A percentile compares a stretch with the other conserved stretches of the same genome.
Conservation (phyloP, 1,284 basidiomycete species). For the Cutaneotrichosporon sp. region DNA sequence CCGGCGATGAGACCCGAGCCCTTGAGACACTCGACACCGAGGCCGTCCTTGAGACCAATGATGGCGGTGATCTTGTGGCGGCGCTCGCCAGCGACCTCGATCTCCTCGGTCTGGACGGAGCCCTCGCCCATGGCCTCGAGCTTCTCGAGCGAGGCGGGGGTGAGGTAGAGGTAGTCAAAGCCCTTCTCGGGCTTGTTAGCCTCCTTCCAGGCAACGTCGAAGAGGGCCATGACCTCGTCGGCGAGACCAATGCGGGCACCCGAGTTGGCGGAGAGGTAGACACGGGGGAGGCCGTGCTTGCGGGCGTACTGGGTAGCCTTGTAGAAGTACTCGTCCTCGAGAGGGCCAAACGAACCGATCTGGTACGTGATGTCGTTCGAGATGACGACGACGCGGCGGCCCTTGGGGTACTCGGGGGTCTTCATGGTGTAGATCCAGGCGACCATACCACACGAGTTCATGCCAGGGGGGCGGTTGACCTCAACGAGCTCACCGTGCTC, state of each 20-base stretch:
- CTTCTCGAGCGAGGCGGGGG: constrained; percentile 78
- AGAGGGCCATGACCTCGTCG: constrained; percentile 85
- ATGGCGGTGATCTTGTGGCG: constrained; percentile 95
- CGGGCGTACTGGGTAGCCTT: constrained; percentile 93
- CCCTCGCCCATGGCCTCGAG: constrained; percentile 76
- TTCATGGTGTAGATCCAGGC: constrained; percentile 93
- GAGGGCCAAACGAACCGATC: constrained; percentile 96
- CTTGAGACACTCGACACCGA: constrained; percentile 96
- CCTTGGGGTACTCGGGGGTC: constrained; percentile 91
- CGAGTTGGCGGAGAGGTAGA: constrained; percentile 98
- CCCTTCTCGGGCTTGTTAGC: constrained; percentile 85
- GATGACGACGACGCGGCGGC: constrained; percentile 84
- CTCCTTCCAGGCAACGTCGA: constrained; percentile 91
- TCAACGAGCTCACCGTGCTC: constrained; percentile 88
- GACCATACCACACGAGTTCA: constrained; percentile 97
- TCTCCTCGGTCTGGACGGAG: constrained; percentile 78
- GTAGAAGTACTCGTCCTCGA: constrained; percentile 96
- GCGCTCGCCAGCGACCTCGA: constrained; percentile 80
- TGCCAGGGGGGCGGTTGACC: constrained; percentile 87
- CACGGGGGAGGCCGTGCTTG: constrained; percentile 80
- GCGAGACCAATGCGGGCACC: constrained; percentile 96
- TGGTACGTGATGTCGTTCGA: constrained; percentile 99
- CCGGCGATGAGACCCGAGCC: constrained; percentile 99
- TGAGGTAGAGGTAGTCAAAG: constrained; percentile 94
- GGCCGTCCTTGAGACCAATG: constrained; percentile 92